Base-by-base conservation (phyloP, 2,329 filamentous ascomycete genomes). In the Verticillium longisporum region DNA sequence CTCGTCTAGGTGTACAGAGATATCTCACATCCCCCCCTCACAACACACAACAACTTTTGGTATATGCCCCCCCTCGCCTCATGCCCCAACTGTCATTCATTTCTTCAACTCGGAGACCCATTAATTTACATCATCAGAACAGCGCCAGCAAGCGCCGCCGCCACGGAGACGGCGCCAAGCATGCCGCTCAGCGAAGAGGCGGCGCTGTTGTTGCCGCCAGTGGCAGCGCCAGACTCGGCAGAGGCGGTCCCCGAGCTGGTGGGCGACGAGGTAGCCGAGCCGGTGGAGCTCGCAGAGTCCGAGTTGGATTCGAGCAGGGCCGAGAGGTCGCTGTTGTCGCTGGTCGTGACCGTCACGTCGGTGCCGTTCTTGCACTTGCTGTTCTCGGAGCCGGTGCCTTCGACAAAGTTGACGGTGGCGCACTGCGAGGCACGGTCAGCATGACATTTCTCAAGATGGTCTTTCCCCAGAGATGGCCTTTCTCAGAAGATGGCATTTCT, bases 361-460 rank as follows among this genome's bases (percentile, higher is more conserved):
- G 72, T 73, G 15, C 71, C 68, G 68, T 78, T 78, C 31, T 65
- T 71, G 71, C 75, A 78, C 2, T 68, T 63, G 59, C 64, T 68
- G 31, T 73, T 70, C 11, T 70, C 62, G 18, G 70, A 66, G 41
- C 67, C 69, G n/a, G 70, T 65, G 62, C 76, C 76, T n/a, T 69
- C 67, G 64, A 87, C 81, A 66, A 86, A 86, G 64, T 80, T 81
- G 65, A 85, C 81, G 37, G 77, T 76, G 53, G 82, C 72, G 67
- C 83, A 86, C 83, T 86, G 58, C 26, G 26, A 2, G 26, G 26
- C 26, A 26, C 3, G 26, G 26, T 26, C 3, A 26, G 26, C 26
- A 3, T 26, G 26, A 26, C 26, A 26, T 26, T 26, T 26, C 3
- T 26, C 3, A 26, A 26, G 26, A 3, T 26, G 26, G n/a, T n/a